These are phyloP conservation scores for Aspergillus uvarum DNA, from an alignment of 2,329 filamentous ascomycete species.

Conservation along the genomic window DNA sequence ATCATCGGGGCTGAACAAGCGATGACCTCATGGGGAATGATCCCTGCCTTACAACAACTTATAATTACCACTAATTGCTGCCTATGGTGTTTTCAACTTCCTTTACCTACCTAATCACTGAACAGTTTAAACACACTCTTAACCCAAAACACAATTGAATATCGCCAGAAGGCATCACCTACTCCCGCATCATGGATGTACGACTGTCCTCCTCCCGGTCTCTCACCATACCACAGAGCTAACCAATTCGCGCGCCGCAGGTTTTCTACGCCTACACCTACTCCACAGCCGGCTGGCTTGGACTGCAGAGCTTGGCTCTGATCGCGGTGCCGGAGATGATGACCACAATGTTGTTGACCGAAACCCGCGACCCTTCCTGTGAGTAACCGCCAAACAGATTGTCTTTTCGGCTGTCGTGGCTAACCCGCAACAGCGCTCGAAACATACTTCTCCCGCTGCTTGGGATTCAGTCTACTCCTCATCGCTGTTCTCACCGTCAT, in stretches of 20 bases:
- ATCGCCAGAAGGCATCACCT: not conserved
- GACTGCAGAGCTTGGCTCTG: constrained; percentile 52
- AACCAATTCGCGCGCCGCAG: constrained; percentile 24
- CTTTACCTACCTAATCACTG: no score
- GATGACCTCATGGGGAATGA: constrained; percentile 6
- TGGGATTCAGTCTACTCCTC: constrained; percentile 66
- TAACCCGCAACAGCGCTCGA: constrained; percentile 55
- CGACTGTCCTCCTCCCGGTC: not conserved
- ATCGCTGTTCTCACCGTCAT: constrained; percentile 65
- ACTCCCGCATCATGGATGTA: constrained; percentile 22
- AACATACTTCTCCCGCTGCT: constrained; percentile 69
- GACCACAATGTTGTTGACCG: constrained; percentile 58
- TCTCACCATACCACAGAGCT: constrained; percentile 4
- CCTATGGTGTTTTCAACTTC: not conserved
- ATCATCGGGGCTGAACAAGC: constrained; percentile 5
- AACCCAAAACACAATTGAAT: not conserved
- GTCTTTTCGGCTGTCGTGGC: constrained; percentile 1
- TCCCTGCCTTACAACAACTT: not conserved
- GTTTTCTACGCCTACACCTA: constrained; percentile 49
- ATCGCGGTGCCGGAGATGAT: constrained; percentile 62
- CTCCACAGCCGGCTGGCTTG: constrained; percentile 46
- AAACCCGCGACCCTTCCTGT: constrained; percentile 57
- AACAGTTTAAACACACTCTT: not conserved
- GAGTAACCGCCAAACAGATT: constrained; percentile 22
- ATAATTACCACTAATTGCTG: not conserved